Evolutionary conservation across 257 asterid genomes (phyloP).

Genomic region (Ophiorrhiza pumila): DNA sequence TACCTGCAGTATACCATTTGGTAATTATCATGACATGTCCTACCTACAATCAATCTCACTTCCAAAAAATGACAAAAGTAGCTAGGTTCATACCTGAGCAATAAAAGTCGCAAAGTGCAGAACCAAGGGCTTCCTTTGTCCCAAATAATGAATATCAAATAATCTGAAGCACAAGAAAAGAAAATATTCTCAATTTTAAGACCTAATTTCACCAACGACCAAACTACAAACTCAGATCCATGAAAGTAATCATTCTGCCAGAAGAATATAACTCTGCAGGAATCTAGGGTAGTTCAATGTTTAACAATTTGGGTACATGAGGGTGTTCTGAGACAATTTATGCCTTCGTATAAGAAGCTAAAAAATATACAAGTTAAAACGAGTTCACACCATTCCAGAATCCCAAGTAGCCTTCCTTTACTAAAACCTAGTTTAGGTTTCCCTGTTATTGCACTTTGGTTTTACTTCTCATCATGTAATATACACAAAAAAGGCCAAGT

Average conservation of each 20-base stretch:
- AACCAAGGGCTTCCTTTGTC: slow-evolving; percentile 69
- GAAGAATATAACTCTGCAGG: neutral
- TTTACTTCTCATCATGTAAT: neutral
- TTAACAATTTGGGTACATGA: neutral
- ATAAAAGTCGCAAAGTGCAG: slow-evolving; percentile 76
- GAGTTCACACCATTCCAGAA: neutral
- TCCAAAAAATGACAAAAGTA: neutral
- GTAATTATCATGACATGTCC: neutral
- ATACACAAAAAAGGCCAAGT: too few species aligned
- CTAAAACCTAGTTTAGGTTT: neutral
- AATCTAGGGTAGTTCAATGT: neutral
- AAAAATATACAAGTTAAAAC: neutral
- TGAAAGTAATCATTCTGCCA: neutral
- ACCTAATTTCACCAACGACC: neutral
- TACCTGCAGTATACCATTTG: slow-evolving; percentile 40
- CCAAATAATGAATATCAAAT: slow-evolving; percentile 87
- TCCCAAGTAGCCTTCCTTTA: neutral
- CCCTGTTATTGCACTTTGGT: neutral
- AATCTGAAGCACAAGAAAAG: slow-evolving; percentile 24
- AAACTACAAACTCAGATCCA: neutral
- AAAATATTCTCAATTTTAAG: neutral
- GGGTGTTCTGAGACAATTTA: neutral
- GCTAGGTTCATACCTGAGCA: slow-evolving; percentile 50
- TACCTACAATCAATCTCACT: neutral
- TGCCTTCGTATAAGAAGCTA: neutral